Base-by-base conservation (phyloP, 169 alveolate species). In the Blepharisma undulans region DNA sequence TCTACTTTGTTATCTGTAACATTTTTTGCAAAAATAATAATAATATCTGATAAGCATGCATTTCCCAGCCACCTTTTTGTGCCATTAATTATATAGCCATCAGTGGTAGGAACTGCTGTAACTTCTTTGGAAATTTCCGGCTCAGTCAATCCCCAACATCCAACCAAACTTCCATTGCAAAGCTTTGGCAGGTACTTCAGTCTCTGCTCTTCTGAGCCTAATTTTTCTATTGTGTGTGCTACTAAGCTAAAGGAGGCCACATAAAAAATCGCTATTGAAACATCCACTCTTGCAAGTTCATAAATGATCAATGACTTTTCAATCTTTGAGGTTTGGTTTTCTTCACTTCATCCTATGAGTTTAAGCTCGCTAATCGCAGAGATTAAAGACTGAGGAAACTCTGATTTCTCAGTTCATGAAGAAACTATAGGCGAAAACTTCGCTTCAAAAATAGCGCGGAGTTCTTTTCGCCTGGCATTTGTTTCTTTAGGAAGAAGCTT, bases 61-160 rank as follows among this genome's bases (percentile, higher is more conserved):
- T 96, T 96, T 22, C 98, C 98, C 27, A 95, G 94, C 98, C 98
- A 97, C 72, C 96, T 95, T 71, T 97, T 97, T 34, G 74, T 87
- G 0, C 98, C 98, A 74, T 93, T 97, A 19, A 97, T 30, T 0
- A 96, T 8, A 87, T 89, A 97, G 5, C 98, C 98, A 34, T 92
- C 98, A 36, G 94, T 93, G 10, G 91, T 94, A 76, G 90, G 92
- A 48, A 66, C 89, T 19, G 95, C 97, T 21, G 94, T 91, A 16
- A 98, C 93, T 66, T 89, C 59, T 19, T 96, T 79, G 72, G 93
- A 33, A 4, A 87, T 85, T 34, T 93, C 95, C 14, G 95, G 94
- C 90, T 97, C 98, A 36, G 98, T 96, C 18, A 97, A 88, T 33
- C 97, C 97, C 90, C 96, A 97, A 60, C 97, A 93, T 12, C 95